A percentile compares a stretch with the other conserved stretches of the same genome.
phyloP scores from a whole-genome alignment of 2,329 filamentous ascomycete genomes.

The Leptographium radiaticola region DNA sequence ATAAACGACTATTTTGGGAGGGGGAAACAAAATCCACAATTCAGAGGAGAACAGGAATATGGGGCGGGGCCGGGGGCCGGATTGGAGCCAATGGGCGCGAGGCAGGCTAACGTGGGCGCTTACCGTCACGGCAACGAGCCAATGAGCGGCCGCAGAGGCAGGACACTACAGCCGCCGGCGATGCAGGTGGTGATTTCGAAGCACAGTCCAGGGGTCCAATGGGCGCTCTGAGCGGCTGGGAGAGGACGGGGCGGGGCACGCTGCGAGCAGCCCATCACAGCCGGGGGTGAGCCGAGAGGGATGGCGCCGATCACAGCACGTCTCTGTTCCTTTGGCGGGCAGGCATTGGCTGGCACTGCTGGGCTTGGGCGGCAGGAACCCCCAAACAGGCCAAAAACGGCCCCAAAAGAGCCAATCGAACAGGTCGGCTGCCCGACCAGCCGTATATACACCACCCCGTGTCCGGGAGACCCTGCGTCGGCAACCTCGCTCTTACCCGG shows the following conservation, averaged over 20 bases:
- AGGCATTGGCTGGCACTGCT: neutral
- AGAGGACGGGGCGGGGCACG: neutral
- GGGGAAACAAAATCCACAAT: too few species aligned
- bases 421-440: neutral
- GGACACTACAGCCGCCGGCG: conserved; percentile 13
- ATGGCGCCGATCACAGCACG: neutral
- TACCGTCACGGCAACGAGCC: conserved; percentile 20
- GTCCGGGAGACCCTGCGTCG: too few species aligned
- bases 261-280: neutral
- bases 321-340: too few species aligned
- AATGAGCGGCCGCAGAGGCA: conserved; percentile 23
- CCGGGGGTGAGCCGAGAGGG: neutral
- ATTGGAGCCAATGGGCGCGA: conserved; percentile 3
- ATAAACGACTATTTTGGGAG: too few species aligned
- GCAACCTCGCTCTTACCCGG: too few species aligned
- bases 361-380: too few species aligned
- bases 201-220: neutral
- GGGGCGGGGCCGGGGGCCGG: too few species aligned
- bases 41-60: too few species aligned
- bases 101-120: conserved; percentile 6
- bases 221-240: neutral
- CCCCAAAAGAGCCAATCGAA: neutral
- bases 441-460: neutral
- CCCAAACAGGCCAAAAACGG: too few species aligned
- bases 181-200: conserved; percentile 12